phyloP scores from a whole-genome alignment of 139 green algal species.

The Dunaliella sp. region DNA sequence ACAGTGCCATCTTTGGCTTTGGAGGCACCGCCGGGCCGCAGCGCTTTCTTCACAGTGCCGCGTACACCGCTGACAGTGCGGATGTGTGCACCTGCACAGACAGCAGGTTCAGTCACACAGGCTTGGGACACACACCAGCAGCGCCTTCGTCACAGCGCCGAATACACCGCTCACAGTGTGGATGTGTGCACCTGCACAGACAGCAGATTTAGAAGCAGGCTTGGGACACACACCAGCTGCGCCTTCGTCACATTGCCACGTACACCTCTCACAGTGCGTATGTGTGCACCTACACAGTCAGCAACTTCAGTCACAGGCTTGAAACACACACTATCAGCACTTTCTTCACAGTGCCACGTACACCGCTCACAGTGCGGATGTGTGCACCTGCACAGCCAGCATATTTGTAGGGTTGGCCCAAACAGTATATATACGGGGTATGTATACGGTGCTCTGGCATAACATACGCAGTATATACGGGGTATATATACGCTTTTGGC shows the following conservation, averaged over 20 bases:
- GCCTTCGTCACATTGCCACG: constrained; percentile 97
- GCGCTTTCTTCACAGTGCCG: constrained; percentile 95
- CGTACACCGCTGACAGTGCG: constrained; percentile 91
- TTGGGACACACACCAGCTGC: no score
- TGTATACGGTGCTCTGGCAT: no score
- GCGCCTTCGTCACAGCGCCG: constrained; percentile 95
- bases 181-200: constrained; percentile 80
- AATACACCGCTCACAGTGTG: constrained; percentile 91
- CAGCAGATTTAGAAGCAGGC: no score
- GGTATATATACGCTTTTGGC: no score
- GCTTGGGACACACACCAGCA: no score
- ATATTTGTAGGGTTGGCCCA: no score
- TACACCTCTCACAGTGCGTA: constrained; percentile 92
- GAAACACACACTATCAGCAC: no score
- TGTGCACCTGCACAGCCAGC: constrained; percentile 80
- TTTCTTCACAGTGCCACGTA: constrained; percentile 98
- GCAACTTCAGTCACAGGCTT: no score
- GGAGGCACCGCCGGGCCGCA: constrained; percentile 33
- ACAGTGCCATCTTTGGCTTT: constrained; percentile 5
- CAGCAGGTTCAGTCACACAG: no score
- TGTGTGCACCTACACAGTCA: constrained; percentile 76
- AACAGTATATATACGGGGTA: no score
- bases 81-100: constrained; percentile 80
- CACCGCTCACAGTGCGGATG: constrained; percentile 88
- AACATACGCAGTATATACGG: constrained; percentile 90